Evolutionary conservation across 2,329 filamentous ascomycete species (phyloP), one percentile per base, ranked within the genome.

Genomic region (Colletotrichum endophyticum): DNA sequence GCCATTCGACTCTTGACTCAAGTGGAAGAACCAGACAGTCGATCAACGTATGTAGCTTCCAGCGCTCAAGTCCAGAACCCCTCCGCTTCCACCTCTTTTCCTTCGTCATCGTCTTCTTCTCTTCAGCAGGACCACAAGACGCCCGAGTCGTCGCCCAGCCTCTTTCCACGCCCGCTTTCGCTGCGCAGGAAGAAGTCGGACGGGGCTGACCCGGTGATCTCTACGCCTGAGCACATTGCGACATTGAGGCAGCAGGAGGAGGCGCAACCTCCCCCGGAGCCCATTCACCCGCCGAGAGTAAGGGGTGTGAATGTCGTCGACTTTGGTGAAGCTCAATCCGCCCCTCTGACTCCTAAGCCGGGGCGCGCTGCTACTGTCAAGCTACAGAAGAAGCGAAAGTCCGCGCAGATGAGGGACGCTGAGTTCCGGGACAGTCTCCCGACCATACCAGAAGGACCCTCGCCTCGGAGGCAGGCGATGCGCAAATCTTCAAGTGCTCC

Each of bases 1-100:
- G 90, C 88, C 77, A 88, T 93, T 71, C 88, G 92, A 80, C 85
- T 94, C 80, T 85, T 94, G 84, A 93, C 91, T 69, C 92, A 91
- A 8, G 87, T 92, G 83, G 92, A 93, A 81, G 91, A 92, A 63
- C 84, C 88, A 36, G 86, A 85, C 84, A 87, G 78, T 72, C 85
- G 87, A 82, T 87, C 89, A 62, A 36, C 56, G 91, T 93, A 93
- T 87, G 91, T 93, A 85, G 79, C 79, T 69, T 32, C 30, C 66
- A 76, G 36, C 56, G 13, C 30, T 66, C 70, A 68, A 15, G 6
- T 39, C 32, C 70, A 70, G 67, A 66, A 22, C 30, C 66, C 69
- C 13, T 57, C 57, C 3, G 15, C 32, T 61, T 3, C 64, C 16
- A 8, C 70, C 39, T 49, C 27, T 53, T n/a, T 34, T 64, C 22